A percentile compares a stretch with the other conserved stretches of the same genome.
phyloP scores from a whole-genome alignment of 2,329 filamentous ascomycete genomes.

The Calonectria pseudoturangicola region DNA sequence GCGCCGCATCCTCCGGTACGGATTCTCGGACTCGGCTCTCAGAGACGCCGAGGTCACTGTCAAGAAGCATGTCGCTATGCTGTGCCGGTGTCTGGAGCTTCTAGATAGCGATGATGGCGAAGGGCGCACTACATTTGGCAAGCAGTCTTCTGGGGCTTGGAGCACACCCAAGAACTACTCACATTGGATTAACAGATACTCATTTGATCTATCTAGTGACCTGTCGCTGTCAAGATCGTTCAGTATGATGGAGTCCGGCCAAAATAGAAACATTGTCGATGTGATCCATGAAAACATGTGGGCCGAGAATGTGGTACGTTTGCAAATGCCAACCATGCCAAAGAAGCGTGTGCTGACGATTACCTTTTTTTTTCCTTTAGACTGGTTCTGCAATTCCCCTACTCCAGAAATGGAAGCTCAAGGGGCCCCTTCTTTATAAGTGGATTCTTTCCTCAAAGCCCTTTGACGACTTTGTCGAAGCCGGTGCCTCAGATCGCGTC shows the following conservation, averaged over 20 bases:
- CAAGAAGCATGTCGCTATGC: slow-evolving; percentile 5
- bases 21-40: background rate
- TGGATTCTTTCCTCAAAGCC: slow-evolving; percentile 10
- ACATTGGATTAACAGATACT: background rate
- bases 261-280: slow-evolving; percentile 6
- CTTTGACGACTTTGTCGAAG: slow-evolving; percentile 2
- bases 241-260: background rate
- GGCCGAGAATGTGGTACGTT: slow-evolving; percentile 4
- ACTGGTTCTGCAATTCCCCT: slow-evolving; percentile 2
- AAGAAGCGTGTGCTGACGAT: background rate
- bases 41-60: slow-evolving; percentile 4
- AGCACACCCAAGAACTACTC: slow-evolving; percentile 10
- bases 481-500: background rate
- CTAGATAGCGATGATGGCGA: background rate
- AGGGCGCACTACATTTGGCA: background rate
- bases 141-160: slow-evolving; percentile 3
- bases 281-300: slow-evolving; percentile 5
- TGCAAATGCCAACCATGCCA: background rate
- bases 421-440: background rate
- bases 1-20: slow-evolving; percentile 4
- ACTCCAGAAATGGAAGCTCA: slow-evolving; percentile 1
- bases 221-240: slow-evolving; percentile 1
- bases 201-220: background rate
- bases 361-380: background rate
- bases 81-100: slow-evolving; percentile 1